These are phyloP conservation scores for Cicer cuneatum DNA, from an alignment of 306 rosid species.

Conservation along the genomic window DNA sequence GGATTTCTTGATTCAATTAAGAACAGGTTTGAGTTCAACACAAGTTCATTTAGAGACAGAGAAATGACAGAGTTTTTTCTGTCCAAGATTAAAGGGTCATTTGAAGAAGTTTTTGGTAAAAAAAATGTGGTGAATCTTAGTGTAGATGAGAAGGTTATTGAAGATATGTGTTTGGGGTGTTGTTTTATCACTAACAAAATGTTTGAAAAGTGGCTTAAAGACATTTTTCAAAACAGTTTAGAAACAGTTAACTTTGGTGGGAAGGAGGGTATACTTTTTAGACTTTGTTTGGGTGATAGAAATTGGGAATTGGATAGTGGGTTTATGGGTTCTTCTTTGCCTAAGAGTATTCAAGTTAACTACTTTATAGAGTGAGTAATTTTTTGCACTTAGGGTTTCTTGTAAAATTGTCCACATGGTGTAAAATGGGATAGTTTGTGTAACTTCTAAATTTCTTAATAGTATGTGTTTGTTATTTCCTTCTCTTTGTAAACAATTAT, in stretches of 20 bases:
- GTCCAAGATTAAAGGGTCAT: conserved; percentile 62
- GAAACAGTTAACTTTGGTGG: conserved; percentile 60
- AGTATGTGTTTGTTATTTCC: conserved; percentile 52
- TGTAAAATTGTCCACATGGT: conserved; percentile 51
- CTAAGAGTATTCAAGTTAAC: conserved; percentile 70
- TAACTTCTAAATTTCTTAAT: conserved; percentile 65
- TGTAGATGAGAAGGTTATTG: conserved; percentile 77
- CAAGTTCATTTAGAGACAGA: conserved; percentile 56
- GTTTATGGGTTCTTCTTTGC: conserved; percentile 78
- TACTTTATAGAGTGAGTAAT: conserved; percentile 55
- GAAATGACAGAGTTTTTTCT: conserved; percentile 61
- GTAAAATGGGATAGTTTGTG: conserved; percentile 58
- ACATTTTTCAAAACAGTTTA: conserved; percentile 76
- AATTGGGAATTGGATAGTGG: conserved; percentile 60
- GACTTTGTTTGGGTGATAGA: conserved; percentile 80
- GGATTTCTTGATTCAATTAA: conserved; percentile 60
- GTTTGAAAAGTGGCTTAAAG: conserved; percentile 92
- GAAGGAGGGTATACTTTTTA: conserved; percentile 69
- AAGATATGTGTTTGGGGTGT: conserved; percentile 62
- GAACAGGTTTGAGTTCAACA: conserved; percentile 58
- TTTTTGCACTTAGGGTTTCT: conserved; percentile 35
- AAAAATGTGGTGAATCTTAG: conserved; percentile 56
- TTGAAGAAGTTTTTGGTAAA: conserved; percentile 60
- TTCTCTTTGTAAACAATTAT: conserved; percentile 19
- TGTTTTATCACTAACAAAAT: conserved; percentile 71